Conservation (phyloP, 2,329 filamentous ascomycete genomes). For the Onygena corvina region DNA sequence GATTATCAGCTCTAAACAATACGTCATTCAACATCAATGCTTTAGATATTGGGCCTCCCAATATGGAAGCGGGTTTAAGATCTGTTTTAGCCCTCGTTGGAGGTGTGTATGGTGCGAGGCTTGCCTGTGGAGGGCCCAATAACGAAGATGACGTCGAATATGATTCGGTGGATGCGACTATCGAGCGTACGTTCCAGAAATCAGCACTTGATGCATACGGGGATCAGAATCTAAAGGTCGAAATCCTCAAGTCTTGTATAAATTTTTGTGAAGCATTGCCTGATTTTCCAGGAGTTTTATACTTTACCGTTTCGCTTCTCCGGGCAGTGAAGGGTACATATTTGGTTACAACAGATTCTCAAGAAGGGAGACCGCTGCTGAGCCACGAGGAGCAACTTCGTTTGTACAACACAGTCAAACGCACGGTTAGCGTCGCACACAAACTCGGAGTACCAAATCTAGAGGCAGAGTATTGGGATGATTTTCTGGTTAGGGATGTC, state of each 20-base stretch:
- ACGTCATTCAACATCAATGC: conserved; percentile 37
- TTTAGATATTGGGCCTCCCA: conserved; percentile 30
- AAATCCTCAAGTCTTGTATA: conserved; percentile 78
- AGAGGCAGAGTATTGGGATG: conserved; percentile 88
- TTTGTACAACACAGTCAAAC: conserved; percentile 71
- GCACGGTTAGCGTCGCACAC: conserved; percentile 65
- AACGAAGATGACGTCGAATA: conserved; percentile 19
- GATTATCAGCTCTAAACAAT: conserved; percentile 58
- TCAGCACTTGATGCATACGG: conserved; percentile 50
- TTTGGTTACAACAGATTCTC: conserved; percentile 54
- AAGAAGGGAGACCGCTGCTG: conserved; percentile 59
- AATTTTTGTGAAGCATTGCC: conserved; percentile 88
- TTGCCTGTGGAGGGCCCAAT: conserved; percentile 13
- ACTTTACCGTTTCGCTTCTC: conserved; percentile 72
- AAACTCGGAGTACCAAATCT: conserved; percentile 59
- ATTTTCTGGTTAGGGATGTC: conserved; percentile 74
- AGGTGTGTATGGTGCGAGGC: conserved; percentile 29
- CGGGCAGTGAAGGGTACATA: conserved; percentile 64
- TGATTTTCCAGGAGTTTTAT: conserved; percentile 79
- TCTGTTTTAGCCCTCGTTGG: conserved; percentile 29
- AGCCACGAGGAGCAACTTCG: conserved; percentile 72
- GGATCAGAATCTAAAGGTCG: conserved; percentile 66
- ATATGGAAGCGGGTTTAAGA: conserved; percentile 33
- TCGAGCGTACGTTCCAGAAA: conserved; percentile 37
- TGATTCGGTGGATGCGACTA: conserved; percentile 29